Evolutionary conservation across 177 flowering plant species (phyloP).

Genomic region (Vitis hybrid): DNA sequence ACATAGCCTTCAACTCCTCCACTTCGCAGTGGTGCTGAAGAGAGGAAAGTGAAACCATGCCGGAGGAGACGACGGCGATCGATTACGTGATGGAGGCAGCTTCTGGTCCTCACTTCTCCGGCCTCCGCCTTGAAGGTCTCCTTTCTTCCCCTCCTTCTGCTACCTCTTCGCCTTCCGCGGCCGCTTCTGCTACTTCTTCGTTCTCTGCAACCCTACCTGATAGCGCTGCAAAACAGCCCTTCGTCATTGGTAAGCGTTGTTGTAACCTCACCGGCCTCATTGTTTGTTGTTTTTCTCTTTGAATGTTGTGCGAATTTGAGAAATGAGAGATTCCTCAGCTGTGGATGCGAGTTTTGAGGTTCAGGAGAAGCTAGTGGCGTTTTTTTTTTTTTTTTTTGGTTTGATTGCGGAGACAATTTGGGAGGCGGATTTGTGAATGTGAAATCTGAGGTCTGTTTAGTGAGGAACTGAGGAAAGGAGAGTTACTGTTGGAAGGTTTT

Average conservation of each 20-base stretch:
- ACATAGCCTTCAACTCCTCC: too few relatives aligned
- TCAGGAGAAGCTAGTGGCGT: too few relatives aligned
- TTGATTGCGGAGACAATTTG: too few relatives aligned
- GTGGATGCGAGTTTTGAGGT: too few relatives aligned
- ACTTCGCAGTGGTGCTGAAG: background rate
- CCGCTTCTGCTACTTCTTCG: conserved; percentile 17
- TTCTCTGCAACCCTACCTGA: conserved; percentile 23
- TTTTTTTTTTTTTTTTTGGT: too few relatives aligned
- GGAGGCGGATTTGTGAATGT: too few relatives aligned
- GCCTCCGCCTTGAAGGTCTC: conserved; percentile 67
- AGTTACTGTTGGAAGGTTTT: too few relatives aligned
- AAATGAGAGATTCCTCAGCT: too few relatives aligned
- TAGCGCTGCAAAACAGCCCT: conserved; percentile 57
- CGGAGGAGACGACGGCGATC: conserved; percentile 43
- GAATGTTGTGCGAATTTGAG: too few relatives aligned
- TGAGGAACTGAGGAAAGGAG: too few relatives aligned
- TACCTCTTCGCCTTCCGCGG: conserved; percentile 26
- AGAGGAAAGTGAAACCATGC: conserved; percentile 25
- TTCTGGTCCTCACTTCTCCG: conserved; percentile 84
- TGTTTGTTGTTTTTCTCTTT: background rate
- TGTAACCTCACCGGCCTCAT: background rate
- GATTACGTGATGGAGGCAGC: conserved; percentile 86
- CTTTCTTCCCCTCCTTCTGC: conserved; percentile 25
- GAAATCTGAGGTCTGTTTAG: too few relatives aligned
- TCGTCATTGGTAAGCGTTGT: conserved; percentile 68